A percentile compares a stretch with the other conserved stretches of the same genome.
phyloP scores from a whole-genome alignment of 805 yeast genomes.

The Cyberlindnera sargentensis region DNA sequence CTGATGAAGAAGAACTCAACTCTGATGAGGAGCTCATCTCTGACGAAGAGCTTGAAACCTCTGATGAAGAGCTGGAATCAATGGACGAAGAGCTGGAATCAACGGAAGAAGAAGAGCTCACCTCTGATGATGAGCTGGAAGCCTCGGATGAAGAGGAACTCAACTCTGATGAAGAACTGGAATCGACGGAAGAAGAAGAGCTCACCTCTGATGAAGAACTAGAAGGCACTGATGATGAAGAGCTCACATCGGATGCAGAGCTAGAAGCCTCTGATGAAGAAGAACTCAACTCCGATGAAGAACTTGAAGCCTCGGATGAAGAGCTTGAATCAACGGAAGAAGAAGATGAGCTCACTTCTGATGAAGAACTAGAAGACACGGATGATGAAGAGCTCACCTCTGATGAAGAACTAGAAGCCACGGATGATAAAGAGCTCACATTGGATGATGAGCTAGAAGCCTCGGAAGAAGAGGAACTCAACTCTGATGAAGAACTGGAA shows the following conservation, averaged over 20 bases:
- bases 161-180: not conserved
- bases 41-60: not conserved
- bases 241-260: not conserved
- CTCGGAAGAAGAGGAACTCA: too few relatives aligned
- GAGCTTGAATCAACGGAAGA: too few relatives aligned
- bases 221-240: not conserved
- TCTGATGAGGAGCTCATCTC: not conserved
- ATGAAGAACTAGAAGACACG: too few relatives aligned
- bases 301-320: not conserved
- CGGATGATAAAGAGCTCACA: not conserved
- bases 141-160: not conserved
- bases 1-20: too few relatives aligned
- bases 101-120: too few relatives aligned
- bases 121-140: not conserved
- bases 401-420: not conserved
- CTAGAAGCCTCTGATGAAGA: not conserved
- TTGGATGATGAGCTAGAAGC: too few relatives aligned
- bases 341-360: too few relatives aligned
- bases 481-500: too few relatives aligned
- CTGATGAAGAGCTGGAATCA: too few relatives aligned
- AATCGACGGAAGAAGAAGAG: not conserved
- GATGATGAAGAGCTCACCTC: not conserved
- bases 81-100: too few relatives aligned
- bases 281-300: not conserved
- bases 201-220: not conserved